Evolutionary conservation across 495 filamentous ascomycete genomes (phyloP), one percentile per base, ranked within the genome.

Genomic region (Hypoxylon lienhwacheense): DNA sequence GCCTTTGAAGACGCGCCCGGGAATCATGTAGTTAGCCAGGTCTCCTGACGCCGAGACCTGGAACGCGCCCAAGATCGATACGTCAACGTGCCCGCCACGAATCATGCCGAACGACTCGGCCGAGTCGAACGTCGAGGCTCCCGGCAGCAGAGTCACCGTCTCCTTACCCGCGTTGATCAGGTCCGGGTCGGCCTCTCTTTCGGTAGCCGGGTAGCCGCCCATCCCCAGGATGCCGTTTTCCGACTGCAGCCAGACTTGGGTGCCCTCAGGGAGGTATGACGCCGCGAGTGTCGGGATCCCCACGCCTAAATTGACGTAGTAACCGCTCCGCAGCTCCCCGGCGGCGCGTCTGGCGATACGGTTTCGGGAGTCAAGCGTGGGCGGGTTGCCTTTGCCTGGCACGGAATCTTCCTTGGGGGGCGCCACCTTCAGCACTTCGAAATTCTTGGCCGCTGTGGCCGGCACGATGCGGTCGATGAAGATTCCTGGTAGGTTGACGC

Each of bases 291-390:
- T 86, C 0, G 83, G 83, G 62, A 86, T 82, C 14, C 77, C 75
- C 31, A 86, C 81, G 8, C 83, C 83, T 0, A 86, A 70, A 59
- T 86, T 86, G n/a, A 82, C 82, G 60, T 86, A 86, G 62, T 69
- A 85, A 7, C 83, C 83, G 34, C 82, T 68, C 65, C 81, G 82
- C 33, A 86, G 71, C 64, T 86, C 82, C 65, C 81, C 79, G 0
- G 81, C 78, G 10, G 82, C 82, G 21, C 83, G 66, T 28, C 72
- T 72, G 0, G 82, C 82, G 44, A 86, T 85, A 32, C 82, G 72
- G 54, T 80, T 75, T 22, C 83, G 65, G 43, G 77, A 70, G 16
- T 66, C 58, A 7, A 69, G 68, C 14, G 75, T 67, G 3, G 55
- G 43, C 1, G 50, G 42, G 37, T 65, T 53, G 7, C 53, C 37